Evolutionary conservation across 2,329 filamentous ascomycete species (phyloP).

Genomic region (Alternaria atra): DNA sequence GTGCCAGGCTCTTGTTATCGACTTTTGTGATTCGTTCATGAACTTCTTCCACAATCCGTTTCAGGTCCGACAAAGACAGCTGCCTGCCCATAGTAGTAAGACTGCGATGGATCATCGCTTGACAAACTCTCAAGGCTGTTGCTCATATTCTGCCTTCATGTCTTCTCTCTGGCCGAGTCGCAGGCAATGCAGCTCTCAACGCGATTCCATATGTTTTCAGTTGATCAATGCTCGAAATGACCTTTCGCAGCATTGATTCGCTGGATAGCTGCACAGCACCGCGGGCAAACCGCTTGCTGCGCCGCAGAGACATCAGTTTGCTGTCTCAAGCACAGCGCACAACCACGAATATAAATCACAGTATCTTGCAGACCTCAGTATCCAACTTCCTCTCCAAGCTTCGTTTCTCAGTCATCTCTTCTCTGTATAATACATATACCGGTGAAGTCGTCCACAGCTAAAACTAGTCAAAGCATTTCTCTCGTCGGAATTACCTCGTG

Average conservation of each 20-base stretch:
- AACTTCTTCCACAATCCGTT: not conserved
- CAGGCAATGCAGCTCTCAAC: not conserved
- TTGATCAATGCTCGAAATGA: not conserved
- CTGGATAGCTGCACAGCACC: not conserved
- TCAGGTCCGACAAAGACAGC: not conserved
- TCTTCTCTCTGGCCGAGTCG: not conserved
- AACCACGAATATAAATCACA: constrained; percentile 5
- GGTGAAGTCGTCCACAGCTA: not conserved
- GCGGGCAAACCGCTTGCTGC: constrained; percentile 9
- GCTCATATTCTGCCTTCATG: not conserved
- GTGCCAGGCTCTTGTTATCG: not conserved
- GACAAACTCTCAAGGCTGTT: not conserved
- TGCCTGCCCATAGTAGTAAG: not conserved
- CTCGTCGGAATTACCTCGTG: not conserved
- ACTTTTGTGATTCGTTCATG: not conserved
- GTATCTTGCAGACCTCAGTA: not conserved
- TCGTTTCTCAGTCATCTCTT: not conserved
- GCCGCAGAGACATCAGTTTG: constrained; percentile 17
- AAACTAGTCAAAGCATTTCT: not conserved
- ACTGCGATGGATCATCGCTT: not conserved
- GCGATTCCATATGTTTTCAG: not conserved
- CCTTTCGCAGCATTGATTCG: not conserved
- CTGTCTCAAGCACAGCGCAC: constrained; percentile 20
- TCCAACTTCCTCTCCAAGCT: not conserved
- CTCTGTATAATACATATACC: constrained; percentile 2